Base-by-base conservation (phyloP, 371 early-diverging fungal genomes). In the Blakeslea trispora region DNA sequence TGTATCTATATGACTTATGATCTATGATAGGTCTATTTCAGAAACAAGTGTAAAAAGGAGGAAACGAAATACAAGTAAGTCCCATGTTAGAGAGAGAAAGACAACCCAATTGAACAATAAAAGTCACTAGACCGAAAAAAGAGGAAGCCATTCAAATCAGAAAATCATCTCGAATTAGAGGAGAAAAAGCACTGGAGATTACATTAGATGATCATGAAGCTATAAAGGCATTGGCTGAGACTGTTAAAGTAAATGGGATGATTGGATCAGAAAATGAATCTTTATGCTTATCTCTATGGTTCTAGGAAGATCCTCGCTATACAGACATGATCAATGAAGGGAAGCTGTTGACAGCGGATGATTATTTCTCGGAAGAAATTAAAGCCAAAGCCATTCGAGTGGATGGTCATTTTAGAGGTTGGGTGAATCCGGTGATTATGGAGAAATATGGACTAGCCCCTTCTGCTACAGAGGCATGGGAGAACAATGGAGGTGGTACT, bases 401-500 rank as follows among this genome's bases (percentile, higher is more conserved):
- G 0, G 72, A 78, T 32, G 87, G 87, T 1, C 86, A 87, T 39
- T 89, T 81, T 46, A 63, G 28, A 49, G 85, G 87, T 11, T 89
- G 87, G 87, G 69, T 87, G 31, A 83, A 84, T 35, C 70, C 69
- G 0, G 80, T 68, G 0, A 64, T 83, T n/a, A 75, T 86, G 49
- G 66, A 69, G 35, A 83, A 78, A 48, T 73, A 88, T 45, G 82
- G 81, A 1, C 76, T 89, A 39, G 83, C 80, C 19, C 57, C 68
- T 22, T 77, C 72, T 39, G 86, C 87, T 3, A 50, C 78, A 7
- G 87, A 84, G 48, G 86, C 86, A 17, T 89, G 90, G 88, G 87
- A 89, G 47, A 82, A 83, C 49, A 83, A 89, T 46, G 90, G 88
- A 14, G 90, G 90, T 31, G 90, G 87, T n/a, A 78, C 73, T 11